These are phyloP conservation scores for Verbascum thapsus DNA, from an alignment of 257 asterid genomes.

Conservation along the genomic window DNA sequence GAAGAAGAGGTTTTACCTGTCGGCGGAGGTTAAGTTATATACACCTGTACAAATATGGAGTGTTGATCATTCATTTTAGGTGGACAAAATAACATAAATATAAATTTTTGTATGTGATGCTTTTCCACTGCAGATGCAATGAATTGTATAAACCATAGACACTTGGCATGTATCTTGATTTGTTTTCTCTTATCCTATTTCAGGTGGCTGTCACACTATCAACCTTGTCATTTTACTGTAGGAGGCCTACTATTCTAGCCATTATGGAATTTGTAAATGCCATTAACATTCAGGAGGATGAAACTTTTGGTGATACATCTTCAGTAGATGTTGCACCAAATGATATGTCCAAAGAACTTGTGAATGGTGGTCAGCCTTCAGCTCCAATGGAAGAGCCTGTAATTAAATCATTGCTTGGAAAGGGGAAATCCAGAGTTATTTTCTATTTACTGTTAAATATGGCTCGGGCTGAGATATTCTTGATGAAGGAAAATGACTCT, in stretches of 20 bases:
- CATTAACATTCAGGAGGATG: constrained; percentile 61
- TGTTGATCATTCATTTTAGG: constrained; percentile 7
- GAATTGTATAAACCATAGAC: background rate
- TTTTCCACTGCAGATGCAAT: constrained; percentile 17
- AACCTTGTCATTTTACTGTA: constrained; percentile 89
- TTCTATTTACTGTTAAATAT: constrained; percentile 72
- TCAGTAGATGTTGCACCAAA: constrained; percentile 44
- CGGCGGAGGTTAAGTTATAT: no score
- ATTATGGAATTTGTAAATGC: constrained; percentile 75
- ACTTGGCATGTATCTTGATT: background rate
- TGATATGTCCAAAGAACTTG: constrained; percentile 38
- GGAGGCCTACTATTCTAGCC: constrained; percentile 89
- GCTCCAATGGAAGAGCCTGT: constrained; percentile 72
- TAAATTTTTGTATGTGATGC: background rate
- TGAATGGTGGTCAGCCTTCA: constrained; percentile 45
- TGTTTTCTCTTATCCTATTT: constrained; percentile 17
- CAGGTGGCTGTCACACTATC: constrained; percentile 94
- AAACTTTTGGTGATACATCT: constrained; percentile 56
- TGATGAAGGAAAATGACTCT: constrained; percentile 86
- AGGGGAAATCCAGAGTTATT: constrained; percentile 87
- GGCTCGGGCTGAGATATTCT: constrained; percentile 95
- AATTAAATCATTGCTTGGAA: constrained; percentile 75
- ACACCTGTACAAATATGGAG: background rate
- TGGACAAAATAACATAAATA: constrained; percentile 1
- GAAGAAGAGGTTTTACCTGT: no score